Evolutionary conservation across 208 protist species (phyloP).

Genomic region (Phytomonas sp.): DNA sequence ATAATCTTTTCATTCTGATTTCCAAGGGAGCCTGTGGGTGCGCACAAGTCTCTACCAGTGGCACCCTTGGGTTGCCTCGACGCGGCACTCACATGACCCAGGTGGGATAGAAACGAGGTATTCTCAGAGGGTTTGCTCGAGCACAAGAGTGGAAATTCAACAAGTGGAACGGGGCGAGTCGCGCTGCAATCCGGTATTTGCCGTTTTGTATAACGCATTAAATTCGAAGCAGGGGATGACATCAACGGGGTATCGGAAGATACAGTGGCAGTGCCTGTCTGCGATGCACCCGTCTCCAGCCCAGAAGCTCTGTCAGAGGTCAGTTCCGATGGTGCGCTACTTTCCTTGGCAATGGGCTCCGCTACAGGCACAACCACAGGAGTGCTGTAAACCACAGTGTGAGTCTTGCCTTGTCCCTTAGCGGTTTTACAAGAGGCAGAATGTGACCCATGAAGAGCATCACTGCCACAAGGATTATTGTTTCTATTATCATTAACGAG

Average conservation of each 20-base stretch:
- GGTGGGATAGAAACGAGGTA: not conserved
- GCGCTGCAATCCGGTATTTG: slow-evolving; percentile 7
- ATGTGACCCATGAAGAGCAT: not conserved
- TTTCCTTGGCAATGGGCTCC: not conserved
- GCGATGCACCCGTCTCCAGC: not conserved
- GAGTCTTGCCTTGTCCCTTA: not conserved
- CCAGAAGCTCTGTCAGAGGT: not conserved
- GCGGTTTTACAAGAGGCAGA: not conserved
- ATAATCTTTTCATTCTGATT: not conserved
- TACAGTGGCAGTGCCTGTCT: not conserved
- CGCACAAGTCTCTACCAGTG: not conserved
- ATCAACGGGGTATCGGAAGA: not conserved
- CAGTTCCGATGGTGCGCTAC: not conserved
- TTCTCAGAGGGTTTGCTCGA: not conserved
- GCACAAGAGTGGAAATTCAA: not conserved
- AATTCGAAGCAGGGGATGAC: not conserved
- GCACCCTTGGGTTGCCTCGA: not conserved
- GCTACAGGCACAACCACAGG: not conserved
- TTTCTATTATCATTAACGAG: not conserved
- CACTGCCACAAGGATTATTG: not conserved
- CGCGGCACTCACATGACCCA: not conserved
- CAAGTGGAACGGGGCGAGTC: not conserved
- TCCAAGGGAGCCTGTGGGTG: not conserved
- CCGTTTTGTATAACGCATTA: slow-evolving; percentile 10
- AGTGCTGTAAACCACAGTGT: not conserved